A percentile compares a stretch with the other conserved stretches of the same genome.
phyloP scores from a whole-genome alignment of 2,329 filamentous ascomycete species.

The Ascochyta koolunga region DNA sequence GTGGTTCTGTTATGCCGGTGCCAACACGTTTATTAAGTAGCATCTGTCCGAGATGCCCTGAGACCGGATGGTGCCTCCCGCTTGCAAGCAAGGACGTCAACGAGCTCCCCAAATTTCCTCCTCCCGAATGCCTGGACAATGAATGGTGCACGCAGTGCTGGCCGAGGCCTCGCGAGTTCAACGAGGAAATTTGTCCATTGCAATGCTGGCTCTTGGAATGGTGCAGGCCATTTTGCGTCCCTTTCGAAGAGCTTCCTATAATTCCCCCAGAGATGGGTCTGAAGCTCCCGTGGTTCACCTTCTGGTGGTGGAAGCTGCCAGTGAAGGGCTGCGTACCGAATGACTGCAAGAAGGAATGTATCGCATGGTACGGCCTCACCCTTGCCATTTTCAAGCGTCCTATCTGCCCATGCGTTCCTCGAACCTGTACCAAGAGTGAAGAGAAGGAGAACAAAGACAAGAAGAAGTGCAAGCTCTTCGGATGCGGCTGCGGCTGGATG shows the following conservation, averaged over 20 bases:
- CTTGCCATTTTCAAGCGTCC: constrained; percentile 18
- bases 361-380: constrained; percentile 3
- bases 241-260: no score
- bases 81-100: neutral
- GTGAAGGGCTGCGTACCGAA: constrained; percentile 16
- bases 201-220: constrained; percentile 18
- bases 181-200: neutral
- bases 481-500: constrained; percentile 34
- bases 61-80: neutral
- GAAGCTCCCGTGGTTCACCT: constrained; percentile 5
- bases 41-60: neutral
- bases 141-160: neutral
- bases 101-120: neutral
- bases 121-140: neutral
- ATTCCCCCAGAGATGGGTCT: neutral
- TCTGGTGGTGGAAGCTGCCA: constrained; percentile 17
- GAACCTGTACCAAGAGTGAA: constrained; percentile 19
- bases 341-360: constrained; percentile 17
- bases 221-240: constrained; percentile 6
- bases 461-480: constrained; percentile 26
- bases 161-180: neutral
- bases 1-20: neutral
- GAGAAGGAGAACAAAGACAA: constrained; percentile 14
- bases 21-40: neutral
- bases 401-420: constrained; percentile 17